phyloP scores from a whole-genome alignment of 2,329 filamentous ascomycete genomes.

The Scolecobasidium constrictum region DNA sequence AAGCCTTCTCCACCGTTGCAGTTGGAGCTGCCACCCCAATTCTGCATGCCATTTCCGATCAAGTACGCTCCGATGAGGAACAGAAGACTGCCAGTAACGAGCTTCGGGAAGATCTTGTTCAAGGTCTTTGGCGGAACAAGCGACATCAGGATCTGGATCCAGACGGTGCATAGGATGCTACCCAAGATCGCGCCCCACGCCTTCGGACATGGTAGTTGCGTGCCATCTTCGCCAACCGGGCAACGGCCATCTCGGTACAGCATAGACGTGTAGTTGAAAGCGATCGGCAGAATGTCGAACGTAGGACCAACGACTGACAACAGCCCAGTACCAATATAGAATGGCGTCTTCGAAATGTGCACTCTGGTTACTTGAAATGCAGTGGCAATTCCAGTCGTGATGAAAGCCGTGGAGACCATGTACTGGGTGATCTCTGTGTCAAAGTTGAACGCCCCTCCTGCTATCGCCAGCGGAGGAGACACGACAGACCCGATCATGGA shows the following conservation, averaged over 20 bases:
- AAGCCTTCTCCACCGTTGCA: constrained; percentile 19
- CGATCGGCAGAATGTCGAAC: constrained; percentile 20
- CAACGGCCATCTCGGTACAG: constrained; percentile 18
- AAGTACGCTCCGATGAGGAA: constrained; percentile 19
- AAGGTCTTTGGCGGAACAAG: constrained; percentile 18
- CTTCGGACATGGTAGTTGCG: constrained; percentile 13
- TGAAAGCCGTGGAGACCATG: constrained; percentile 19
- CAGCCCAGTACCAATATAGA: constrained; percentile 20
- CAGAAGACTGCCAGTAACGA: constrained; percentile 18
- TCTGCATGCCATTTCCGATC: constrained; percentile 18
- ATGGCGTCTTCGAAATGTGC: constrained; percentile 17
- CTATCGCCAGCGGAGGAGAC: constrained; percentile 20
- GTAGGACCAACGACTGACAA: constrained; percentile 19
- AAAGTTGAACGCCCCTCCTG: constrained; percentile 19
- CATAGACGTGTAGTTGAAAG: constrained; percentile 18
- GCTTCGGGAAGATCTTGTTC: constrained; percentile 18
- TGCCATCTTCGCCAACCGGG: constrained; percentile 15
- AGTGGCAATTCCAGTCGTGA: constrained; percentile 19
- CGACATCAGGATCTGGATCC: constrained; percentile 17
- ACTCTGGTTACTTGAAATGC: constrained; percentile 19
- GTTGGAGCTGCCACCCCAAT: constrained; percentile 20
- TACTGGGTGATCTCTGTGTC: constrained; percentile 17
- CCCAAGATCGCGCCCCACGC: constrained; percentile 19
- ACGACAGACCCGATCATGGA: constrained; percentile 19
- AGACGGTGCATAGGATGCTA: constrained; percentile 33